These are phyloP conservation scores for Podila epigama DNA, from an alignment of 192 early-diverging fungal genomes.

Conservation along the genomic window DNA sequence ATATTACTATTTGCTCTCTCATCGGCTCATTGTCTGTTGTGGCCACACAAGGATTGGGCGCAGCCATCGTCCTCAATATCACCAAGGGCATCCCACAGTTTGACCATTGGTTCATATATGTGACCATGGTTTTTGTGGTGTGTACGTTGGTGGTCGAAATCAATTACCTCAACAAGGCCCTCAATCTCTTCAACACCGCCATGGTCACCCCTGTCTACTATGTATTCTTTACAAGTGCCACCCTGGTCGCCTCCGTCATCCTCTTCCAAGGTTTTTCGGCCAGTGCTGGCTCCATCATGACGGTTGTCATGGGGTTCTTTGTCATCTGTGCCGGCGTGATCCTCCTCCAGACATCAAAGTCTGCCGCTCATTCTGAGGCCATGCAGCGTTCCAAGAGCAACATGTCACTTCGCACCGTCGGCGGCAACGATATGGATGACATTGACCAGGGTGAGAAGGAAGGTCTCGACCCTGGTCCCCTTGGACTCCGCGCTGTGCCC, in stretches of 20 bases:
- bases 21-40: constrained; percentile 73
- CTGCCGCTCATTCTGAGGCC: constrained; percentile 1
- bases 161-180: constrained; percentile 75
- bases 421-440: neutral
- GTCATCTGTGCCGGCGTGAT: constrained; percentile 68
- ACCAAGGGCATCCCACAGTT: constrained; percentile 64
- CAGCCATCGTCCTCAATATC: constrained; percentile 67
- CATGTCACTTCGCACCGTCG: neutral
- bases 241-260: constrained; percentile 69
- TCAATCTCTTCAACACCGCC: constrained; percentile 74
- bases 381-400: constrained; percentile 18
- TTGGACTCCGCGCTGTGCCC: constrained; percentile 39
- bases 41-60: constrained; percentile 71
- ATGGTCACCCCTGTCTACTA: constrained; percentile 81
- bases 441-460: constrained; percentile 21
- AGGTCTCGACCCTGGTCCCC: constrained; percentile 33
- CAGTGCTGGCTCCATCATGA: constrained; percentile 37
- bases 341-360: constrained; percentile 58
- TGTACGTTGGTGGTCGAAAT: constrained; percentile 64
- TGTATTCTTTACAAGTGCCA: constrained; percentile 75
- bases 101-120: constrained; percentile 72
- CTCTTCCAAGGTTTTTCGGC: constrained; percentile 70
- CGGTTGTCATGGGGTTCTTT: constrained; percentile 65
- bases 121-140: constrained; percentile 63
- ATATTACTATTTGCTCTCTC: constrained; percentile 59